Base-by-base conservation (phyloP, 2,329 filamentous ascomycete species). In the Fusarium multiceps region DNA sequence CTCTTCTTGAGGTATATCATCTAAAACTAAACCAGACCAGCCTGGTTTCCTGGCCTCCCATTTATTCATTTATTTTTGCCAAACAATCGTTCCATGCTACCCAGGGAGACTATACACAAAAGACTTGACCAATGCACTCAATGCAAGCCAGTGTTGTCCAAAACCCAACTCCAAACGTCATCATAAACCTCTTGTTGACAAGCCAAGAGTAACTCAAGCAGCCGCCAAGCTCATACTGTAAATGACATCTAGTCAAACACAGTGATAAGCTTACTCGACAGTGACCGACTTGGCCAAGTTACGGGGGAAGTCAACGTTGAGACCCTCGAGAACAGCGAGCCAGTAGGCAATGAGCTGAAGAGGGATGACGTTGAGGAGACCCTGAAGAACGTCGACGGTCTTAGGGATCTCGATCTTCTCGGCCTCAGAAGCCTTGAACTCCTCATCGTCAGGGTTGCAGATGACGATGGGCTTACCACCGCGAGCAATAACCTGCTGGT, bases 261-360 rank as follows among this genome's bases (percentile, higher is more conserved):
- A 65, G 63, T 37, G 43, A 42, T 20, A 57, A 69, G 57, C 78
- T 86, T 95, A 99, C 89, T 99, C 96, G 74, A 99, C 96, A 71
- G 96, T 99, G 72, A 99, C 96, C 70, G 94, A 97, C 90, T 99
- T 99, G 81, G 96, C 96, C 84, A 99, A 85, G 86, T 99, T 99
- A 78, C 96, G 92, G 62, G 96, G 96, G 89, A 98, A 98, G 81
- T 99, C 96, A 65, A 99, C 96, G 80, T 99, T 98, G 73, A 98
- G 86, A 55, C 94, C 95, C 85, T 97, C 96, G 73, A 92, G 92
- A 76, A 99, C 95, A 57, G 96, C 96, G 72, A 99, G 90, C 95
- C 96, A 98, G 88, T 99, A 99, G 64, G 96, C 93, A 85, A 99
- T 98, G 76, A 99, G 88, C 86, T 99, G 96, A 77, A 99, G 88